Evolutionary conservation across 2,329 filamentous ascomycete genomes (phyloP).

Genomic region (Hypoxylon sp.): DNA sequence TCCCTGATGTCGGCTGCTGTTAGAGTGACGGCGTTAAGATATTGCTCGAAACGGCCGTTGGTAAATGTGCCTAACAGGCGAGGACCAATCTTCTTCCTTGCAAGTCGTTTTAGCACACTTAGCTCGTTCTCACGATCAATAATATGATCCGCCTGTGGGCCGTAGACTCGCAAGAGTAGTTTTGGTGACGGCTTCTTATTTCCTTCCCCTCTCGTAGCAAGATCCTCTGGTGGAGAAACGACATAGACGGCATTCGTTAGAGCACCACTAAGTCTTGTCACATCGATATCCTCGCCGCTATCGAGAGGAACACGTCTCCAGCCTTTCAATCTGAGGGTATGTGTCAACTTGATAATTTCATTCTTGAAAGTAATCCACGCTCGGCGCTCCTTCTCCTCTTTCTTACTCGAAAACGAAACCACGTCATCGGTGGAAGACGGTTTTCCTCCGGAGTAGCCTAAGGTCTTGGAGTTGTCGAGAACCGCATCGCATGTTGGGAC

Average conservation of each 20-base stretch:
- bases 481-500: slow-evolving; percentile 85
- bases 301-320: slow-evolving; percentile 86
- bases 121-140: slow-evolving; percentile 94
- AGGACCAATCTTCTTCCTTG: slow-evolving; percentile 91
- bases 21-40: slow-evolving; percentile 83
- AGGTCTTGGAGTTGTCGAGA: slow-evolving; percentile 89
- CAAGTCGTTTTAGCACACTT: slow-evolving; percentile 83
- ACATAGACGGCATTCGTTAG: slow-evolving; percentile 97
- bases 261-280: slow-evolving; percentile 85
- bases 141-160: slow-evolving; percentile 91
- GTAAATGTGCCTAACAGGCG: slow-evolving; percentile 89
- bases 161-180: slow-evolving; percentile 89
- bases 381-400: slow-evolving; percentile 72
- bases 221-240: slow-evolving; percentile 78
- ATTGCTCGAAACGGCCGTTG: slow-evolving; percentile 97
- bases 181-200: slow-evolving; percentile 65
- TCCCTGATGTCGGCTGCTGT: slow-evolving; percentile 79
- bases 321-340: slow-evolving; percentile 88
- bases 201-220: slow-evolving; percentile 52
- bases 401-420: slow-evolving; percentile 53
- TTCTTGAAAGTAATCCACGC: slow-evolving; percentile 89
- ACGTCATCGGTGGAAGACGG: slow-evolving; percentile 52
- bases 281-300: slow-evolving; percentile 70
- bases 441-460: slow-evolving; percentile 73
- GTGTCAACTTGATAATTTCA: slow-evolving; percentile 87